These are phyloP conservation scores for Colletotrichum somersetense DNA, from an alignment of 2,329 filamentous ascomycete species.

Conservation along the genomic window DNA sequence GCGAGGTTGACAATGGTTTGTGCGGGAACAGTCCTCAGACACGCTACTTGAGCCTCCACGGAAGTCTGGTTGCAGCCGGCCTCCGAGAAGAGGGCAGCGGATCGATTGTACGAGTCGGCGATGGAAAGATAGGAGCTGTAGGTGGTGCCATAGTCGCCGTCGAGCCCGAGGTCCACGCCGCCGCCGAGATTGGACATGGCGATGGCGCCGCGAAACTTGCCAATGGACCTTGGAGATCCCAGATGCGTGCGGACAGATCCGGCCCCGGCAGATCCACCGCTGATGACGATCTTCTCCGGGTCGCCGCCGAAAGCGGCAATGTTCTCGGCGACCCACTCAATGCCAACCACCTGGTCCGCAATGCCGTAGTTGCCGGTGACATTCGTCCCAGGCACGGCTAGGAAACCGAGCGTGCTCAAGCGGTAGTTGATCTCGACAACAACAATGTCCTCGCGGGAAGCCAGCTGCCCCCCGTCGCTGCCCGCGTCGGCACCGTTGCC, in stretches of 20 bases:
- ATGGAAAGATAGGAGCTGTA: not conserved
- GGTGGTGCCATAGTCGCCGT: not conserved
- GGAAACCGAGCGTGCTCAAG: constrained; percentile 48
- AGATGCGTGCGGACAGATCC: constrained; percentile 63
- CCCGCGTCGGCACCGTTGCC: not conserved
- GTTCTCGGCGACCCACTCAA: constrained; percentile 52
- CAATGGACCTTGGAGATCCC: constrained; percentile 60
- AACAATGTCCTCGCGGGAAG: constrained; percentile 37
- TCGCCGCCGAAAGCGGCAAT: constrained; percentile 52
- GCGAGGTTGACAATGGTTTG: not conserved
- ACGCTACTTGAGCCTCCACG: not conserved
- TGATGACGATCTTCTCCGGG: constrained; percentile 38
- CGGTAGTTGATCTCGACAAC: constrained; percentile 49
- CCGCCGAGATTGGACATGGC: constrained; percentile 66
- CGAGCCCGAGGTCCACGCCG: constrained; percentile 58
- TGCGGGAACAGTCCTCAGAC: not conserved
- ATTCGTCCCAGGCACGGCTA: constrained; percentile 46
- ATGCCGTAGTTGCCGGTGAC: constrained; percentile 48
- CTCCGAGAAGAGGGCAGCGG: not conserved
- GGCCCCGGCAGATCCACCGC: constrained; percentile 61
- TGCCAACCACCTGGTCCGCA: constrained; percentile 50
- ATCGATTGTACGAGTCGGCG: not conserved
- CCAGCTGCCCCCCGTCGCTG: not conserved
- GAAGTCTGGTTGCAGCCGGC: not conserved
- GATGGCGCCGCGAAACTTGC: constrained; percentile 60